phyloP scores from a whole-genome alignment of 352 stramenopile species.

The Phytophthora podocarpi region DNA sequence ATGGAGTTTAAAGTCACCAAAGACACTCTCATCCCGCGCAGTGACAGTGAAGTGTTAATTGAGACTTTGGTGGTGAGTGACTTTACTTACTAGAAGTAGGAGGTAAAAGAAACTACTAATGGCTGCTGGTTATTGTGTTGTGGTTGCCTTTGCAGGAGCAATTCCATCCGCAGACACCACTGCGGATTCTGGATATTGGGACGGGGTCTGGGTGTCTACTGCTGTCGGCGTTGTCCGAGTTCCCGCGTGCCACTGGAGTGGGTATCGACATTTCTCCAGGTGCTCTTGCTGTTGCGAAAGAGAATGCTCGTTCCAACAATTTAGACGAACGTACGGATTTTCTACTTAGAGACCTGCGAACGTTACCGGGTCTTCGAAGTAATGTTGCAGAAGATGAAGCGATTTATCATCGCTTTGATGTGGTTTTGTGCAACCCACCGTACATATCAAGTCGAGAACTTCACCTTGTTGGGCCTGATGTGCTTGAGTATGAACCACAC shows the following conservation, averaged over 20 bases:
- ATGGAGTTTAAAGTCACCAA: constrained; percentile 55
- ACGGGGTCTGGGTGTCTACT: constrained; percentile 76
- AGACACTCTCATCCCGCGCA: constrained; percentile 81
- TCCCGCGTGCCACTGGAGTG: constrained; percentile 54
- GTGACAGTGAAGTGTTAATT: constrained; percentile 82
- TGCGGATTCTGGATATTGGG: constrained; percentile 73
- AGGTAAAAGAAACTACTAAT: too few relatives aligned
- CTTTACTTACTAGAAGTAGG: not conserved
- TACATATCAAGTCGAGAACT: constrained; percentile 70
- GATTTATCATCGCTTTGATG: constrained; percentile 59
- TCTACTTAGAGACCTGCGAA: constrained; percentile 32
- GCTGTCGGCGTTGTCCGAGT: constrained; percentile 64
- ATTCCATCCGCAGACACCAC: constrained; percentile 39
- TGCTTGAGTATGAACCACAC: constrained; percentile 74
- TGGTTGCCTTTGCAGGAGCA: constrained; percentile 30
- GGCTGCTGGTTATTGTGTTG: not conserved
- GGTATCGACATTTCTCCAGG: constrained; percentile 63
- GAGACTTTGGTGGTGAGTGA: constrained; percentile 64
- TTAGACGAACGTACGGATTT: constrained; percentile 34
- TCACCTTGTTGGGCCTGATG: constrained; percentile 57
- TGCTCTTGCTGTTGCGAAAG: constrained; percentile 56
- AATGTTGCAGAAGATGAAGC: constrained; percentile 12
- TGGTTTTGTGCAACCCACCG: constrained; percentile 76
- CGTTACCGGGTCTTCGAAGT: constrained; percentile 18
- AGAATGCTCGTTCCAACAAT: constrained; percentile 47